These are phyloP conservation scores for Papilionanthe hybrid DNA, from an alignment of 116 monocot genomes.

Conservation along the genomic window DNA sequence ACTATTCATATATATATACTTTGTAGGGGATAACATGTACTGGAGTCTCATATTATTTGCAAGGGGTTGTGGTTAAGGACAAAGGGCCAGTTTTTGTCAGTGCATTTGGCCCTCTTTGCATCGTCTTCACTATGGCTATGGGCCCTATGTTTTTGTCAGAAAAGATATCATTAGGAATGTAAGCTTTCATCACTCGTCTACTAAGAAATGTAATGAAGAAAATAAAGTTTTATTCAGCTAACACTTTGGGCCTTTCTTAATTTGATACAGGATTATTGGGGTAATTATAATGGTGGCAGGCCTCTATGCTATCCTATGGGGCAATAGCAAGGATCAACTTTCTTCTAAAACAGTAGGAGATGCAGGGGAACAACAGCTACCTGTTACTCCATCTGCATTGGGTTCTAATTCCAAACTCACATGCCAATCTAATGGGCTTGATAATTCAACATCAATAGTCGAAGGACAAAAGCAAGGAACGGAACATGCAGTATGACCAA, in stretches of 20 bases:
- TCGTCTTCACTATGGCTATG: conserved; percentile 43
- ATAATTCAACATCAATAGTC: too few relatives aligned
- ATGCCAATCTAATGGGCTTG: too few relatives aligned
- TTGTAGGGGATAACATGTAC: conserved; percentile 56
- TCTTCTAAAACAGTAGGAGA: neutral
- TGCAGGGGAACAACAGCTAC: neutral
- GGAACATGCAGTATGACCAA: too few relatives aligned
- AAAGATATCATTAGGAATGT: conserved; percentile 47
- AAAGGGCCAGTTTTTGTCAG: conserved; percentile 59
- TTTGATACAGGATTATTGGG: conserved; percentile 25
- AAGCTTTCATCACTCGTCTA: neutral
- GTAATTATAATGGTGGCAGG: conserved; percentile 34
- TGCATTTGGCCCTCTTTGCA: conserved; percentile 51
- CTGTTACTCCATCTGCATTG: neutral
- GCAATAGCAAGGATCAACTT: conserved; percentile 29
- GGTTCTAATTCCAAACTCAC: too few relatives aligned
- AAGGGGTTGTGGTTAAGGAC: conserved; percentile 41
- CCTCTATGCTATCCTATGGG: conserved; percentile 40
- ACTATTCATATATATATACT: neutral
- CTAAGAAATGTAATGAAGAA: neutral
- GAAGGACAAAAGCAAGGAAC: too few relatives aligned
- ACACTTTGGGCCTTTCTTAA: too few relatives aligned
- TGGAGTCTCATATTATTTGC: conserved; percentile 46
- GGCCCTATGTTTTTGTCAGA: conserved; percentile 46
- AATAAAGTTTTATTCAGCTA: neutral